phyloP scores from a whole-genome alignment of 2,329 filamentous ascomycete genomes.

The Fusarium acutatum region DNA sequence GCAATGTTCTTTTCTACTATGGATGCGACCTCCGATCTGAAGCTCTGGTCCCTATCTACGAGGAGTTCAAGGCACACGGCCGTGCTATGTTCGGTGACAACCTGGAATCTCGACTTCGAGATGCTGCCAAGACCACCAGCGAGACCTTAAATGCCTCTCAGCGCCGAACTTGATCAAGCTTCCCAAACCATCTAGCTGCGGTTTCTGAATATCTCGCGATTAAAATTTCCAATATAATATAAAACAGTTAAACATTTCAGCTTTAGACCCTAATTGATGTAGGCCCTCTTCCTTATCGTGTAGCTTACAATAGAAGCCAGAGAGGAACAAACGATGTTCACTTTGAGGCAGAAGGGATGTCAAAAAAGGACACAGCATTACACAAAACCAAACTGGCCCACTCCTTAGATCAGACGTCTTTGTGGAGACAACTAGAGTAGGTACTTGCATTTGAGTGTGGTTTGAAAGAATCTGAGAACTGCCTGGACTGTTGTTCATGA shows the following conservation, averaged over 20 bases:
- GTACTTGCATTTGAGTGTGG: background rate
- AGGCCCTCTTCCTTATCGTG: background rate
- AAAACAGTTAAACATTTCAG: background rate
- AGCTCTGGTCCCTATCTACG: conserved; percentile 73
- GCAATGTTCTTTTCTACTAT: conserved; percentile 96
- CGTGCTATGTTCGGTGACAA: conserved; percentile 90
- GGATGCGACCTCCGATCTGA: conserved; percentile 84
- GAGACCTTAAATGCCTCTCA: conserved; percentile 52
- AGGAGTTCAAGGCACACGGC: conserved; percentile 84
- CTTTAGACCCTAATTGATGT: background rate
- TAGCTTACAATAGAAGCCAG: background rate
- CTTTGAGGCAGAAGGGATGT: background rate
- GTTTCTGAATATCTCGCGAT: background rate
- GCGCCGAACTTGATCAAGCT: conserved; percentile 28
- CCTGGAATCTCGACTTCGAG: conserved; percentile 83
- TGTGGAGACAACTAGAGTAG: background rate
- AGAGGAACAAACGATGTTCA: background rate
- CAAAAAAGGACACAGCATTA: background rate
- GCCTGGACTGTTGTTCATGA: background rate
- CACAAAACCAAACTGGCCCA: background rate
- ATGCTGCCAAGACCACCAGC: conserved; percentile 76
- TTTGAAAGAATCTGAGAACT: background rate
- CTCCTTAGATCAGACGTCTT: background rate
- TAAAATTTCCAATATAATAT: background rate
- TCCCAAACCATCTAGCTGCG: background rate